These are phyloP conservation scores for Rhynchospora tenuis DNA, from an alignment of 176 grass and related monocot species.

Conservation along the genomic window DNA sequence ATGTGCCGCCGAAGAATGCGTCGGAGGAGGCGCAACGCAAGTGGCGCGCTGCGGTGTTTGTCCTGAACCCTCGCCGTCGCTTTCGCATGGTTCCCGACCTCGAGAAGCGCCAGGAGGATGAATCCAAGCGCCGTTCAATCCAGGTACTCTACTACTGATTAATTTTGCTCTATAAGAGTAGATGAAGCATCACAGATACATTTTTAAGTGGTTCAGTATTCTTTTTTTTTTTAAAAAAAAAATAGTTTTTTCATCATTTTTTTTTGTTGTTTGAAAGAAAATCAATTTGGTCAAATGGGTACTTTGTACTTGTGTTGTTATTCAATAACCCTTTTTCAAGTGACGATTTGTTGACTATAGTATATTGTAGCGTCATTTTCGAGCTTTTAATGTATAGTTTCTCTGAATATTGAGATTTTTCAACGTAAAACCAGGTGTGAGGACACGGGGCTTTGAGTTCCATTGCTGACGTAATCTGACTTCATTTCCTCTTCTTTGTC, in stretches of 20 bases:
- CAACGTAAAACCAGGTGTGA: not conserved
- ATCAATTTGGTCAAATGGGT: not conserved
- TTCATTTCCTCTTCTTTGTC: not conserved
- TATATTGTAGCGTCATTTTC: not conserved
- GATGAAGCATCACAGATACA: not conserved
- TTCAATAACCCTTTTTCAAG: not conserved
- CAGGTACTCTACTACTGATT: slow-evolving; percentile 25
- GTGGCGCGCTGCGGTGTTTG: slow-evolving; percentile 67
- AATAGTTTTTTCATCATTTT: not conserved
- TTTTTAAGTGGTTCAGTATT: not conserved
- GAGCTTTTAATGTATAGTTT: not conserved
- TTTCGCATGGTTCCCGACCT: slow-evolving; percentile 82
- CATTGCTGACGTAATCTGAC: not conserved
- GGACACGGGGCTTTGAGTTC: not conserved
- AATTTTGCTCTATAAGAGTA: not conserved
- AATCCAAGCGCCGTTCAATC: slow-evolving; percentile 37
- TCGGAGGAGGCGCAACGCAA: slow-evolving; percentile 63
- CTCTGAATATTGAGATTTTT: not conserved
- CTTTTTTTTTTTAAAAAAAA: not conserved
- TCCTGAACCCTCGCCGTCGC: slow-evolving; percentile 70
- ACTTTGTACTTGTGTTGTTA: not conserved
- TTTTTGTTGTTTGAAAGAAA: not conserved
- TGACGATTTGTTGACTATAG: not conserved
- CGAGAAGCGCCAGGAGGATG: slow-evolving; percentile 40
- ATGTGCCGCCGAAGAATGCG: slow-evolving; percentile 63